Conservation (phyloP, 2,329 filamentous ascomycete species). For the Hypoxylon sp. region DNA sequence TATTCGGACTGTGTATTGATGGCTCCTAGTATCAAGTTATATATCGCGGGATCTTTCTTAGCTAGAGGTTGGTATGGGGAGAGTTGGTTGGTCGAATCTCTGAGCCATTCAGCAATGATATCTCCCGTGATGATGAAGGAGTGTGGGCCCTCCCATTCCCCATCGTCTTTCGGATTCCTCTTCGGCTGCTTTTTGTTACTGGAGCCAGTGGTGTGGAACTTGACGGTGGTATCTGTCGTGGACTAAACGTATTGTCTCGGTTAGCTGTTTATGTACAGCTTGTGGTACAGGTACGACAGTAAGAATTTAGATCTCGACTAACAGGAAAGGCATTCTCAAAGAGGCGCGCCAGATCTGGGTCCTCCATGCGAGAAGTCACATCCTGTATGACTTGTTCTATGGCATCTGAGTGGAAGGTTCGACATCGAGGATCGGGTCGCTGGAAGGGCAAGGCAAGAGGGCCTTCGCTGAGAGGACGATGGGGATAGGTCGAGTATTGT, state of each 20-base stretch:
- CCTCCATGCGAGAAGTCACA: slow-evolving; percentile 80
- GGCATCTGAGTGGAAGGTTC: slow-evolving; percentile 86
- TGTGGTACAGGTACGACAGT: slow-evolving; percentile 16
- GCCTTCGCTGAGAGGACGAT: slow-evolving; percentile 81
- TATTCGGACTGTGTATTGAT: slow-evolving; percentile 98
- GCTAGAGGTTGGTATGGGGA: slow-evolving; percentile 89
- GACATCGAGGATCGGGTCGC: slow-evolving; percentile 81
- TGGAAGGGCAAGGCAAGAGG: slow-evolving; percentile 86
- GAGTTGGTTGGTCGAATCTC: slow-evolving; percentile 93
- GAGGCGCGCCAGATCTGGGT: slow-evolving; percentile 88
- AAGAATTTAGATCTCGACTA: slow-evolving; percentile 32
- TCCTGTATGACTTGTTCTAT: slow-evolving; percentile 91
- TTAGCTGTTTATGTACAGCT: slow-evolving; percentile 21
- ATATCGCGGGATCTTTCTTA: slow-evolving; percentile 81
- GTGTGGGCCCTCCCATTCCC: slow-evolving; percentile 84
- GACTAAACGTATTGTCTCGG: slow-evolving; percentile 59
- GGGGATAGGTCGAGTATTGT: slow-evolving; percentile 67
- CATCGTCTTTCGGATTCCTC: slow-evolving; percentile 61
- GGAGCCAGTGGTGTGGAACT: slow-evolving; percentile 83
- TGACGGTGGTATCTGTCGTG: slow-evolving; percentile 88
- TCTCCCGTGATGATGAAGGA: slow-evolving; percentile 90
- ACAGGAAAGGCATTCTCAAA: slow-evolving; percentile 93
- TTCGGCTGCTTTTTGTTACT: slow-evolving; percentile 59
- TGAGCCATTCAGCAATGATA: slow-evolving; percentile 92
- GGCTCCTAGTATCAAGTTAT: slow-evolving; percentile 85